phyloP scores from a whole-genome alignment of 2,329 filamentous ascomycete species.

The Alternaria rosae region DNA sequence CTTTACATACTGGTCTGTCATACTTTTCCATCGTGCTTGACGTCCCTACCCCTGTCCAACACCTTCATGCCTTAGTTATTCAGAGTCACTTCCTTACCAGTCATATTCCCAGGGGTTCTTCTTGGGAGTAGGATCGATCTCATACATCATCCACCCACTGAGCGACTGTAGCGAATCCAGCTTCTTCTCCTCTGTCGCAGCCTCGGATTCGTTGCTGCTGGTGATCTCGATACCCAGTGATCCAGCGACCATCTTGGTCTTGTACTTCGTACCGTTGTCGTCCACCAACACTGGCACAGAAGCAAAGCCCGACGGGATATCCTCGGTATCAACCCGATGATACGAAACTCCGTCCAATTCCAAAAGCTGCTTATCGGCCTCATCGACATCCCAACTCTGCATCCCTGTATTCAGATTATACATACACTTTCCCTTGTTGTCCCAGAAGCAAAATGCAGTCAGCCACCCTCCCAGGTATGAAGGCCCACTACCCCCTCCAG shows the following conservation, averaged over 20 bases:
- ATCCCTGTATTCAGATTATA: background rate
- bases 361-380: background rate
- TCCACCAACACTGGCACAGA: slow-evolving; percentile 19
- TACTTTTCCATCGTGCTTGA: background rate
- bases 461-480: slow-evolving; percentile 26
- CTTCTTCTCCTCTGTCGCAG: background rate
- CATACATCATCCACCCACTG: slow-evolving; percentile 24
- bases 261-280: slow-evolving; percentile 13
- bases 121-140: background rate
- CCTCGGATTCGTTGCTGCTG: slow-evolving; percentile 1
- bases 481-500: background rate
- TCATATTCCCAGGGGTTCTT: background rate
- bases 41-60: background rate
- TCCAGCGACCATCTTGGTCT: slow-evolving; percentile 23
- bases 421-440: slow-evolving; percentile 14
- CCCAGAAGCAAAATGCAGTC: slow-evolving; percentile 30
- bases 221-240: slow-evolving; percentile 15
- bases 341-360: slow-evolving; percentile 11
- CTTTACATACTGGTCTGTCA: background rate
- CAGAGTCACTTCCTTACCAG: background rate
- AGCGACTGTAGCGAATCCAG: slow-evolving; percentile 19
- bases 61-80: background rate
- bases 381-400: background rate
- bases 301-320: slow-evolving; percentile 12
- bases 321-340: slow-evolving; percentile 2